A percentile compares a stretch with the other conserved stretches of the same genome.
phyloP scores from a whole-genome alignment of 805 yeast species.

The Starmerella floris region DNA sequence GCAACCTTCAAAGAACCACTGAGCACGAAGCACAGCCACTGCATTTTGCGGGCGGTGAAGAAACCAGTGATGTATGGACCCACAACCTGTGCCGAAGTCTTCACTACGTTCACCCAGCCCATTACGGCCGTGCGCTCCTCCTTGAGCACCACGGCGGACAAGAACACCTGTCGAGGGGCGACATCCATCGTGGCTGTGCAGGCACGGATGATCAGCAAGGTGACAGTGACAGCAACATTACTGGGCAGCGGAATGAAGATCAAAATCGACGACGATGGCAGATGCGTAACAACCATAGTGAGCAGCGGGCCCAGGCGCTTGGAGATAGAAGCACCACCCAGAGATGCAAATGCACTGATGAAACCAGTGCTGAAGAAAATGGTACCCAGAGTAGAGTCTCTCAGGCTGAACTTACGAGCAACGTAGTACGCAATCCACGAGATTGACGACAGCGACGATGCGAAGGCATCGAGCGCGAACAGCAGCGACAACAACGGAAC shows the following conservation, averaged over 20 bases:
- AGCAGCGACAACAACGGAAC: constrained; percentile 23
- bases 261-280: constrained; percentile 59
- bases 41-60: constrained; percentile 36
- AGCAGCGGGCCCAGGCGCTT: constrained; percentile 59
- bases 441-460: constrained; percentile 70
- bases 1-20: constrained; percentile 27
- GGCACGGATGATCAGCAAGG: constrained; percentile 42
- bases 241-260: constrained; percentile 40
- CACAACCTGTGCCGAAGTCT: constrained; percentile 65
- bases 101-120: constrained; percentile 76
- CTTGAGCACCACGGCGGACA: constrained; percentile 52
- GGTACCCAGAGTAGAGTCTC: constrained; percentile 49
- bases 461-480: constrained; percentile 62
- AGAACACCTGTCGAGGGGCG: constrained; percentile 70
- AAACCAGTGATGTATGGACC: constrained; percentile 70
- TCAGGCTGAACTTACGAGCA: constrained; percentile 39
- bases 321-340: constrained; percentile 34
- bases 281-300: constrained; percentile 60
- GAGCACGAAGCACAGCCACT: constrained; percentile 27
- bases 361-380: constrained; percentile 54
- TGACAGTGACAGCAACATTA: constrained; percentile 33
- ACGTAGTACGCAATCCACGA: constrained; percentile 77
- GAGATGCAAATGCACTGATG: constrained; percentile 46
- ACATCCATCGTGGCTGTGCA: constrained; percentile 71
- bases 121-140: constrained; percentile 60